Evolutionary conservation across 352 stramenopile genomes (phyloP).

Genomic region (Thalassiosira mediterranea): DNA sequence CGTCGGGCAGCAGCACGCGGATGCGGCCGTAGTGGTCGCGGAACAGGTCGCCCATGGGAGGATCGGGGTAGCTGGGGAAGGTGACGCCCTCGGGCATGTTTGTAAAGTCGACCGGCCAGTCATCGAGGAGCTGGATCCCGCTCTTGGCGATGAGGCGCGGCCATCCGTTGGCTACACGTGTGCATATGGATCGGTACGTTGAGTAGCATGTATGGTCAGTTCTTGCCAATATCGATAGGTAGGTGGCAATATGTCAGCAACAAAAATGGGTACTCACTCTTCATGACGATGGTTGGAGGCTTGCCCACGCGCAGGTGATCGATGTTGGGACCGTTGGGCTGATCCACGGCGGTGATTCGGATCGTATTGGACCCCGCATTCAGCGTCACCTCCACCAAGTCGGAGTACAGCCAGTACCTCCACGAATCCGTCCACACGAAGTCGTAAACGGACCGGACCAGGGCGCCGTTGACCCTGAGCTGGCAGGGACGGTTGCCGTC

Average conservation of each 20-base stretch:
- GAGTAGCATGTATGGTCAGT: too few species aligned
- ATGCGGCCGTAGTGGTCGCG: neutral
- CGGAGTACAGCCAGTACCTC: constrained; percentile 51
- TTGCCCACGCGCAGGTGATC: constrained; percentile 60
- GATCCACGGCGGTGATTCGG: constrained; percentile 35
- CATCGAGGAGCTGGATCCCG: neutral
- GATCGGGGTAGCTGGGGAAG: neutral
- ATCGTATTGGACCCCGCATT: constrained; percentile 48
- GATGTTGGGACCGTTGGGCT: constrained; percentile 52
- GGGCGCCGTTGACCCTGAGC: constrained; percentile 40
- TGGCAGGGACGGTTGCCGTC: constrained; percentile 34
- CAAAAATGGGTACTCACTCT: constrained; percentile 2
- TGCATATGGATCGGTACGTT: too few species aligned
- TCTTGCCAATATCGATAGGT: too few species aligned
- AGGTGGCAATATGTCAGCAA: too few species aligned
- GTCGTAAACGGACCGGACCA: constrained; percentile 29
- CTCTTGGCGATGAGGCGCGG: constrained; percentile 2
- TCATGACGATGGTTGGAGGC: constrained; percentile 27
- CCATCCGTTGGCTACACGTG: constrained; percentile 19
- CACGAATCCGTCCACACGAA: constrained; percentile 37
- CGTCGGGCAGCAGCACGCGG: neutral
- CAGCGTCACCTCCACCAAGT: constrained; percentile 41
- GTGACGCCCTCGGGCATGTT: neutral
- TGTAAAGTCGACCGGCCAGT: neutral
- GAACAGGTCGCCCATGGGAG: constrained; percentile 1